phyloP scores from a whole-genome alignment of 495 filamentous ascomycete genomes.

The Penicillium arizonense region DNA sequence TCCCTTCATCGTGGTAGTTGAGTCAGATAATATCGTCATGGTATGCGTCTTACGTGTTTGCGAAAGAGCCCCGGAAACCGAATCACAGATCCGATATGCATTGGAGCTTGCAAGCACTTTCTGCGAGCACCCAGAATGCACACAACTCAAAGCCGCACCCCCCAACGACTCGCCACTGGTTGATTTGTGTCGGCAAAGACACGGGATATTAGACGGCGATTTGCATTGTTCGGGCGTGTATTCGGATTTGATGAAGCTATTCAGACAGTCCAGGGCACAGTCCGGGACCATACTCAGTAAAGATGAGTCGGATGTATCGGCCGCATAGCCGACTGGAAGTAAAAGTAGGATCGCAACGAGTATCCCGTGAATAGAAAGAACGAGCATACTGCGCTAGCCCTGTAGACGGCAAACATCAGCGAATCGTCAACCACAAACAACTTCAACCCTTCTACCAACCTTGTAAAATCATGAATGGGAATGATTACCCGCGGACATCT shows the following conservation, averaged over 20 bases:
- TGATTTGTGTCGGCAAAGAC: slow-evolving; percentile 61
- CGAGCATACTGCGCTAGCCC: slow-evolving; percentile 34
- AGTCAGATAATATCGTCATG: slow-evolving; percentile 50
- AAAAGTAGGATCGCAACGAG: slow-evolving; percentile 27
- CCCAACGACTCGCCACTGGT: slow-evolving; percentile 64
- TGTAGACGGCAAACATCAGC: neutral
- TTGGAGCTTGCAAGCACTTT: slow-evolving; percentile 23
- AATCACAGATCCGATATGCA: slow-evolving; percentile 59
- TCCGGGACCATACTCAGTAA: slow-evolving; percentile 50
- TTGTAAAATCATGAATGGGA: slow-evolving; percentile 18
- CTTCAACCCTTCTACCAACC: slow-evolving; percentile 13
- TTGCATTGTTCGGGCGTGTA: slow-evolving; percentile 46
- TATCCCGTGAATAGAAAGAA: slow-evolving; percentile 26
- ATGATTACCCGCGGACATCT: slow-evolving; percentile 28
- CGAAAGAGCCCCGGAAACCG: slow-evolving; percentile 48
- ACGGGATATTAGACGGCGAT: slow-evolving; percentile 53
- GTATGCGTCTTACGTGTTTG: slow-evolving; percentile 61
- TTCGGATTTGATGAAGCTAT: slow-evolving; percentile 58
- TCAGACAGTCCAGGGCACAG: slow-evolving; percentile 63
- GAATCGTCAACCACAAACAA: too few species aligned
- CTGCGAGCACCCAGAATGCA: slow-evolving; percentile 44
- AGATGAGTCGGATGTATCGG: slow-evolving; percentile 15
- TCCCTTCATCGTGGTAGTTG: slow-evolving; percentile 22
- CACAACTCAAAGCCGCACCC: slow-evolving; percentile 65
- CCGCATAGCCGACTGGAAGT: slow-evolving; percentile 12